These are phyloP conservation scores for Cyclostephanos tholiformis DNA, from an alignment of 108 stramenopile genomes.

Conservation along the genomic window DNA sequence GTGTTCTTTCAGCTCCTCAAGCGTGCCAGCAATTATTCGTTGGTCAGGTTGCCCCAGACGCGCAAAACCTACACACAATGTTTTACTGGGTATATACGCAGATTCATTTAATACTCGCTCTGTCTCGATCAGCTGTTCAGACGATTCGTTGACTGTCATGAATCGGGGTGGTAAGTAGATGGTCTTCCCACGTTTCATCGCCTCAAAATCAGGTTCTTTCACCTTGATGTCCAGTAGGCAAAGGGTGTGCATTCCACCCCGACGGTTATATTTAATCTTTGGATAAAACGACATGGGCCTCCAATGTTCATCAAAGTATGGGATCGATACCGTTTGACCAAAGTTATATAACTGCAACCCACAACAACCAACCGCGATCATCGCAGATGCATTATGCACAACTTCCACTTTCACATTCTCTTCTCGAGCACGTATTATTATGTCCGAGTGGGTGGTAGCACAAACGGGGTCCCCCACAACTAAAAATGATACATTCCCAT, in stretches of 20 bases:
- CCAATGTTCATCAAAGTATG: constrained; percentile 97
- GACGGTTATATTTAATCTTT: constrained; percentile 92
- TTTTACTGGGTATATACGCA: constrained; percentile 66
- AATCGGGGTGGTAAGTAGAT: constrained; percentile 95
- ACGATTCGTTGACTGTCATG: constrained; percentile 93
- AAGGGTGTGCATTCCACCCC: constrained; percentile 99
- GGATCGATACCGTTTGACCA: constrained; percentile 97
- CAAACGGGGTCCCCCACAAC: constrained; percentile 99
- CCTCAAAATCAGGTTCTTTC: constrained; percentile 98
- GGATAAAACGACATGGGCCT: constrained; percentile 94
- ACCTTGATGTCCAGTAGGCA: constrained; percentile 97
- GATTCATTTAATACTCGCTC: constrained; percentile 69
- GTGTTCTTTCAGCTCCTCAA: constrained; percentile 82
- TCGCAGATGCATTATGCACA: constrained; percentile 98
- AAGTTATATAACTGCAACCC: constrained; percentile 98
- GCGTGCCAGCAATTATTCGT: constrained; percentile 89
- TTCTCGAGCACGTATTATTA: constrained; percentile 88
- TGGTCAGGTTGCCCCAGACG: constrained; percentile 94
- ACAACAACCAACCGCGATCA: constrained; percentile 97
- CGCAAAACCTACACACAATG: constrained; percentile 92
- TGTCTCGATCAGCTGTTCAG: constrained; percentile 92
- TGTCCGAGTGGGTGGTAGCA: constrained; percentile 97
- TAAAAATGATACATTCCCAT: constrained; percentile 89
- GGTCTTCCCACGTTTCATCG: constrained; percentile 89
- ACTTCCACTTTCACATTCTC: constrained; percentile 84